Evolutionary conservation across 1,284 basidiomycete genomes (phyloP), one percentile per base, ranked within the genome.

Genomic region (Puccinia polysora): DNA sequence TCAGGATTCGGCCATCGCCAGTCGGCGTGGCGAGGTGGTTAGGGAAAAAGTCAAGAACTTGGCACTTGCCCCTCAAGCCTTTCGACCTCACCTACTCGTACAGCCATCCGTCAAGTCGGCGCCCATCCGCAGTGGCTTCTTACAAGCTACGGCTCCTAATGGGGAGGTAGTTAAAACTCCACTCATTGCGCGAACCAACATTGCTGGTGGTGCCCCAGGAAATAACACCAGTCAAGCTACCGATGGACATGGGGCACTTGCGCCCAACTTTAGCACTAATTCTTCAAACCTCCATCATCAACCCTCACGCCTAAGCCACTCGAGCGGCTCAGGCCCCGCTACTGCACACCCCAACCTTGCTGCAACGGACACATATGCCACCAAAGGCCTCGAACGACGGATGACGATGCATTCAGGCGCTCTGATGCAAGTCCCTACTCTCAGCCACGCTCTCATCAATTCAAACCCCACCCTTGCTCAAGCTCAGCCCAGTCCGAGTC

Each of bases 91-190:
- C 52, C 15, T 53, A 18, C 32, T 62, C 15, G 49, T 28, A 28
- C 58, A 63, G 18, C 58, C 58, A 30, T 62, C 56, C 14, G 49
- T 70, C 50, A 70, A 62, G 40, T 70, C 68, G n/a, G 68, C 68
- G 20, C 68, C 68, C n/a, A 62, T 70, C 23, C 34, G 49, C 10
- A 53, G 58, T 18, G 56, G 68, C 1, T 70, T 70, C n/a, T 60
- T 70, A 20, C 67, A 70, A 23, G 40, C 32, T 30, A 60, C 45
- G 8, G 18, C 45, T 50, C 36, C 28, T 2, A 62, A 70, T 53
- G 58, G 47, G 1, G 34, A 53, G 14, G 25, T 53, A 2, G 30
- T 63, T 18, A 52, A 40, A 40, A 60, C 47, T 47, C 55, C 67
- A 8, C 32, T 60, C 14, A 60, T 60, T 50, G 53, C 67, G 2